These are phyloP conservation scores for Chlamydomonas applanata DNA, from an alignment of 139 green algal genomes.

Conservation along the genomic window DNA sequence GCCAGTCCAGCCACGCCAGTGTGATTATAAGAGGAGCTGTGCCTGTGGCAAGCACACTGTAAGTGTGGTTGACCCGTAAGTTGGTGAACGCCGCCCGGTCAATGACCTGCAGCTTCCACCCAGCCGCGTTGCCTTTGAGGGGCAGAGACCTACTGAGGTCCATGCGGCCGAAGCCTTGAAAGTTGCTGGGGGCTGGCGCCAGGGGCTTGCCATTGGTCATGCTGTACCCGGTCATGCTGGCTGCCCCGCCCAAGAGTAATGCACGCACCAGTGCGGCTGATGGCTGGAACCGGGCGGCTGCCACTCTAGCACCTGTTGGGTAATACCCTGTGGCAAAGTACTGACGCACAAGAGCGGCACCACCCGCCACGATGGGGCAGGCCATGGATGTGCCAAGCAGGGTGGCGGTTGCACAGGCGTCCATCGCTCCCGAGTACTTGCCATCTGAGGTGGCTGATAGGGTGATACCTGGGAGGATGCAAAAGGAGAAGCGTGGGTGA, in stretches of 20 bases:
- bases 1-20: neutral
- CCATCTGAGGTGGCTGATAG: no score
- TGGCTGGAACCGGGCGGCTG: neutral
- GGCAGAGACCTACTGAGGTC: no score
- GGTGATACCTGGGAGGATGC: no score
- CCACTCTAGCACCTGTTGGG: constrained; percentile 29
- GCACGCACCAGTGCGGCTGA: neutral
- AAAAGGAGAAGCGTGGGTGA: no score
- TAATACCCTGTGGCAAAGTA: constrained; percentile 72
- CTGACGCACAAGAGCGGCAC: constrained; percentile 60
- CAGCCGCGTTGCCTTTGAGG: no score
- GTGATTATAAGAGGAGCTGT: neutral
- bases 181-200: no score
- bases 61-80: neutral
- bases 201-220: neutral
- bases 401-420: neutral
- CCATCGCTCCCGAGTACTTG: neutral
- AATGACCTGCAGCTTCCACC: constrained; percentile 1
- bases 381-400: constrained; percentile 82
- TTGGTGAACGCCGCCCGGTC: neutral
- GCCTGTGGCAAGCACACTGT: neutral
- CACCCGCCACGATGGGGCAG: constrained; percentile 50
- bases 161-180: no score
- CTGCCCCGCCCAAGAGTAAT: neutral
- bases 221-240: neutral